Conservation (phyloP, 1,284 basidiomycete genomes). For the Omphalotus olearius region DNA sequence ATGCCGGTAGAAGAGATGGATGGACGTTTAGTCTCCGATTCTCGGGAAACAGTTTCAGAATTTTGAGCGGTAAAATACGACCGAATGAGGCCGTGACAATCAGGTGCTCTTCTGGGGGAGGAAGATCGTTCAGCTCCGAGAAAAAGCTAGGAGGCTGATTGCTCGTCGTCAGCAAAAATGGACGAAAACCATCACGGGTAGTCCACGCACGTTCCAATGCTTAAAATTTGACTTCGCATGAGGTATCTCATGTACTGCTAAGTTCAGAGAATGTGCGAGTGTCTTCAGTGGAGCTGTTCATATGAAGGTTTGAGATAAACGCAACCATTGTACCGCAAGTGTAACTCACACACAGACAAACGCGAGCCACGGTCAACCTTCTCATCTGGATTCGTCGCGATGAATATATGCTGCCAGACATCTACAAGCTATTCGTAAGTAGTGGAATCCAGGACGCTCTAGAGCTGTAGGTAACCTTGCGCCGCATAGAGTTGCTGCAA, state of each 20-base stretch:
- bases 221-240: constrained; percentile 50
- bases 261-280: constrained; percentile 40
- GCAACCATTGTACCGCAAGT: not conserved
- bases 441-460: constrained; percentile 12
- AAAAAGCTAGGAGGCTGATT: constrained; percentile 40
- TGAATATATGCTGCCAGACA: constrained; percentile 52
- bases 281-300: constrained; percentile 54
- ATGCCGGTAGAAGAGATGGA: constrained; percentile 85
- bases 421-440: constrained; percentile 32
- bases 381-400: constrained; percentile 62
- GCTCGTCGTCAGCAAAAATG: constrained; percentile 24
- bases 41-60: constrained; percentile 65
- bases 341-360: constrained; percentile 45
- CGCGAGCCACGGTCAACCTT: constrained; percentile 45
- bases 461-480: constrained; percentile 30
- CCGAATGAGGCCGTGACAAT: constrained; percentile 93
- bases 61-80: constrained; percentile 68
- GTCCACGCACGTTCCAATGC: constrained; percentile 46
- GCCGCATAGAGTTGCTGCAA: constrained; percentile 48
- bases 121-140: constrained; percentile 13
- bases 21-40: constrained; percentile 84
- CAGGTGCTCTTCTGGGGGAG: constrained; percentile 45
- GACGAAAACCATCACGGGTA: constrained; percentile 5
- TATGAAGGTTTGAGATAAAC: not conserved
- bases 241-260: constrained; percentile 59